These are phyloP conservation scores for Hortiboletus campestris DNA, from an alignment of 768 basidiomycete species.

Conservation along the genomic window DNA sequence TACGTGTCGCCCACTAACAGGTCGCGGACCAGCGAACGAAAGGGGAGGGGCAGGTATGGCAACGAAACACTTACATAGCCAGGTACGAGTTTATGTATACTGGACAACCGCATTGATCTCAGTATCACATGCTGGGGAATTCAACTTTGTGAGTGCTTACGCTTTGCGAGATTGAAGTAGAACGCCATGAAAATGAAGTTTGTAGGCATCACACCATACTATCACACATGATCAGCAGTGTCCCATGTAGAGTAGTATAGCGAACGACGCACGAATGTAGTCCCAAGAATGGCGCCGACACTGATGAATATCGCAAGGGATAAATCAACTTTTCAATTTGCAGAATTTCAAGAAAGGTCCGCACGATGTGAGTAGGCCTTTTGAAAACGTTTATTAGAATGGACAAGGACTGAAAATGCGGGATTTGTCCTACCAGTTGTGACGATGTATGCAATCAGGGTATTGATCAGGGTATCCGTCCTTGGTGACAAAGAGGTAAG, in stretches of 20 bases:
- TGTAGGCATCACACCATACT: constrained; percentile 50
- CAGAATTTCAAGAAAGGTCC: constrained; percentile 8
- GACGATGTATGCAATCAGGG: constrained; percentile 50
- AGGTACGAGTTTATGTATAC: constrained; percentile 60
- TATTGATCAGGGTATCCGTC: constrained; percentile 48
- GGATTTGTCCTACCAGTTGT: constrained; percentile 47
- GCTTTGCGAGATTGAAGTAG: constrained; percentile 52
- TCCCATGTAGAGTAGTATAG: background rate
- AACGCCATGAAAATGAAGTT: constrained; percentile 57
- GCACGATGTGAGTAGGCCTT: constrained; percentile 38
- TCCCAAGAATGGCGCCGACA: constrained; percentile 44
- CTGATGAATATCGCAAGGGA: constrained; percentile 28
- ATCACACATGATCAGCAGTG: background rate
- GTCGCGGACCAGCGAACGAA: background rate
- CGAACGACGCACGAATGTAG: constrained; percentile 34
- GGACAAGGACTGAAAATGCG: constrained; percentile 11
- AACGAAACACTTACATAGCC: constrained; percentile 34
- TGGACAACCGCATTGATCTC: constrained; percentile 12
- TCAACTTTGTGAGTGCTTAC: constrained; percentile 31
- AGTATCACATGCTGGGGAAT: background rate
- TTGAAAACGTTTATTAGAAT: constrained; percentile 24
- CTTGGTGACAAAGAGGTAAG: constrained; percentile 27
- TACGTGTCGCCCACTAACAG: background rate
- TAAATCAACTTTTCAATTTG: background rate
- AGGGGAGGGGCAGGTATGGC: background rate